These are phyloP conservation scores for Sporisorium reilianum DNA, from an alignment of 1,284 basidiomycete species.

Conservation along the genomic window DNA sequence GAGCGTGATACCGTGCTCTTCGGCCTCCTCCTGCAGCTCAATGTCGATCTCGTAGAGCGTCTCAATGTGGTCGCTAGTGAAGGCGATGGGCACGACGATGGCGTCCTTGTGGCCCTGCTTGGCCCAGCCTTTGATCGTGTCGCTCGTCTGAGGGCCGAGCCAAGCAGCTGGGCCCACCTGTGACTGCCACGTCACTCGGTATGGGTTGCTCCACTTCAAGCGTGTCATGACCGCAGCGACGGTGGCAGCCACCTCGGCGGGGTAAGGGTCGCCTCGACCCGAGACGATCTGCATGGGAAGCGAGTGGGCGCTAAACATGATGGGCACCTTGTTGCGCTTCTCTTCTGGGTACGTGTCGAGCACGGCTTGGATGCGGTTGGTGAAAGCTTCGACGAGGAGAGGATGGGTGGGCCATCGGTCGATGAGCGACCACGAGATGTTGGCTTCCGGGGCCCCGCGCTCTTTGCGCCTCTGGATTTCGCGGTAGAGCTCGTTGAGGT, in stretches of 20 bases:
- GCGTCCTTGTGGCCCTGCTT: slow-evolving; percentile 86
- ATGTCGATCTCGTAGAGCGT: slow-evolving; percentile 96
- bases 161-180: slow-evolving; percentile 97
- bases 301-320: slow-evolving; percentile 97
- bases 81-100: slow-evolving; percentile 95
- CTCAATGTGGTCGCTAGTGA: slow-evolving; percentile 99
- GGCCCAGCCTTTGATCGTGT: slow-evolving; percentile 91
- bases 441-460: slow-evolving; percentile 70
- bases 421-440: slow-evolving; percentile 94
- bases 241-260: slow-evolving; percentile 93
- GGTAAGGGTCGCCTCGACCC: slow-evolving; percentile 91
- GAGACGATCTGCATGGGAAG: slow-evolving; percentile 78
- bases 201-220: slow-evolving; percentile 71
- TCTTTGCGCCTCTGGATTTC: slow-evolving; percentile 71
- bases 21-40: slow-evolving; percentile 85
- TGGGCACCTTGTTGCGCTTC: slow-evolving; percentile 78
- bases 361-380: slow-evolving; percentile 86
- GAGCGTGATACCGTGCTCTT: slow-evolving; percentile 88
- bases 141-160: slow-evolving; percentile 97
- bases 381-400: slow-evolving; percentile 92
- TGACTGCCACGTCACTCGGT: slow-evolving; percentile 96
- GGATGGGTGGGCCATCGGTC: slow-evolving; percentile 97
- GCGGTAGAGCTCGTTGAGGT: slow-evolving; percentile 89
- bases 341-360: slow-evolving; percentile 82
- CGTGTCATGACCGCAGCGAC: slow-evolving; percentile 71